Percentiles rank a stretch among this genome's conserved stretches.
These are phyloP conservation scores for Geosiphon pyriformis DNA, from an alignment of 192 early-diverging fungal species.

Conservation along the genomic window DNA sequence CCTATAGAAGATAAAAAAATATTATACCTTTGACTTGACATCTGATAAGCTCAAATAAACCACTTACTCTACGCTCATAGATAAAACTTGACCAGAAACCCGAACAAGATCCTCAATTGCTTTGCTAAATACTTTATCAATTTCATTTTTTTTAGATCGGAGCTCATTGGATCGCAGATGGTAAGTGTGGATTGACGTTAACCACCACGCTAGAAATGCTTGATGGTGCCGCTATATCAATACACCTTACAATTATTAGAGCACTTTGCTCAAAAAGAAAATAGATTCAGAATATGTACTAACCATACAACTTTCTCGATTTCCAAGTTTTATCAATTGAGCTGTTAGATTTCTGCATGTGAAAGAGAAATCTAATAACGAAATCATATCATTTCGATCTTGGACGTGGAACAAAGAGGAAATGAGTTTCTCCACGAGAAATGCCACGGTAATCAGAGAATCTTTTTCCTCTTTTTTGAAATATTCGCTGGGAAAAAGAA, in stretches of 20 bases:
- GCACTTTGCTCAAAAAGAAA: no score
- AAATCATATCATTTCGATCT: no score
- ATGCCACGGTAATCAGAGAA: neutral
- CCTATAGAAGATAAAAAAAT: no score
- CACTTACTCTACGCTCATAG: neutral
- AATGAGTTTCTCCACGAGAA: slow-evolving; percentile 8
- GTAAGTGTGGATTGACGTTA: neutral
- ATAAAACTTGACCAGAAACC: neutral
- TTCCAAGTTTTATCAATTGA: no score
- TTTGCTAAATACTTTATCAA: neutral
- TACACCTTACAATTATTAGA: no score
- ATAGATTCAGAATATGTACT: no score
- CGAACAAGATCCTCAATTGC: neutral
- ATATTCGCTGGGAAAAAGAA: slow-evolving; percentile 14
- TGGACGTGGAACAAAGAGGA: neutral
- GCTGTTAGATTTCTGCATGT: neutral
- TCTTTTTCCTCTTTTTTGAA: slow-evolving; percentile 6
- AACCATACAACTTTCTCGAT: no score
- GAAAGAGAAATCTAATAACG: neutral
- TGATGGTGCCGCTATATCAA: neutral
- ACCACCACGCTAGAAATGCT: slow-evolving; percentile 10
- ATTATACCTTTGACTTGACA: no score
- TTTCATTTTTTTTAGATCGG: no score
- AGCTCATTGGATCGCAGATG: no score
- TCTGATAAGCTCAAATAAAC: no score